A percentile compares a stretch with the other conserved stretches of the same genome.
phyloP scores from a whole-genome alignment of 2,329 filamentous ascomycete genomes.

The Alternaria panax region DNA sequence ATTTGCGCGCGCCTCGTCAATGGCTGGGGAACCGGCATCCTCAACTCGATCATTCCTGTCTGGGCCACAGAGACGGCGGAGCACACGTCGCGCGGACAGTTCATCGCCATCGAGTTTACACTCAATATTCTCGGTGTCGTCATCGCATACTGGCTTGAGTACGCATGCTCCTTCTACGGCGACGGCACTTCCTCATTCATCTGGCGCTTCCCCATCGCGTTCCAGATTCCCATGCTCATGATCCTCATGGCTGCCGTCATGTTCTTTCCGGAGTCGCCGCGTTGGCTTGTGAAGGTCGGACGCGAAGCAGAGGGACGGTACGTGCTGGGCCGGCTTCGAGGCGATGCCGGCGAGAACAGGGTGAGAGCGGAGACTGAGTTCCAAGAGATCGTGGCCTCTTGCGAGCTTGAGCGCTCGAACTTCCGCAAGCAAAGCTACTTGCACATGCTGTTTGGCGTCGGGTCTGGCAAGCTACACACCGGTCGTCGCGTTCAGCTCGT shows the following conservation, averaged over 20 bases:
- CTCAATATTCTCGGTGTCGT: constrained; percentile 76
- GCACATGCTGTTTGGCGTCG: constrained; percentile 72
- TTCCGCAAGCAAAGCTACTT: constrained; percentile 65
- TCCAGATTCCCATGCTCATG: constrained; percentile 71
- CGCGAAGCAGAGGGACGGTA: constrained; percentile 72
- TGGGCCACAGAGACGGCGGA: constrained; percentile 75
- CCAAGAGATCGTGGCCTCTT: constrained; percentile 71
- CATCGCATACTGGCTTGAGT: constrained; percentile 62
- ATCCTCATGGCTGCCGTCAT: constrained; percentile 64
- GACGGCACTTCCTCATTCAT: constrained; percentile 65
- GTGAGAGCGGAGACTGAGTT: constrained; percentile 61
- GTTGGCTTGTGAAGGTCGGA: constrained; percentile 71
- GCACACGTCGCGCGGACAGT: constrained; percentile 71
- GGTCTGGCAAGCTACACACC: constrained; percentile 70
- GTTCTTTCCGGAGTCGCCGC: constrained; percentile 74
- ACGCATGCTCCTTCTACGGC: constrained; percentile 67
- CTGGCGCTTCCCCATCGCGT: constrained; percentile 74
- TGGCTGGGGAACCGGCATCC: constrained; percentile 71
- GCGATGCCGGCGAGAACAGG: constrained; percentile 59
- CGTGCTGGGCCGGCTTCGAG: constrained; percentile 70
- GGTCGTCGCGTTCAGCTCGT: constrained; percentile 73
- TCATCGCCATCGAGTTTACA: constrained; percentile 76
- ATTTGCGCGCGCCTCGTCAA: constrained; percentile 64
- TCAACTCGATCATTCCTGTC: constrained; percentile 74
- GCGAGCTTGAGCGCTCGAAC: constrained; percentile 61